Evolutionary conservation across 805 yeast genomes (phyloP).

Genomic region (Nakazawaea ishiwadae): DNA sequence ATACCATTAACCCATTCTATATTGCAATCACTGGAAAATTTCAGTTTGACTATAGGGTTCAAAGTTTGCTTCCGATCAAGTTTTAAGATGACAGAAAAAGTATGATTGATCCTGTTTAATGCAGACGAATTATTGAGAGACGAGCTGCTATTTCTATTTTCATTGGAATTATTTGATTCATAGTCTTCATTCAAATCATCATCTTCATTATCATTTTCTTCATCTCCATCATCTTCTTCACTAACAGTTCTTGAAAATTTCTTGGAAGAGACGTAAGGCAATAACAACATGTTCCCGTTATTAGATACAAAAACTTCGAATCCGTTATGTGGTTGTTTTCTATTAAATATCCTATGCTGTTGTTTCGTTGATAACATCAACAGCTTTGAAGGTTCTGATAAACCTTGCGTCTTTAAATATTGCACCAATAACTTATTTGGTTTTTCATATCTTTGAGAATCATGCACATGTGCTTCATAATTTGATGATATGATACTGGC

Average conservation of each 20-base stretch:
- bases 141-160: background rate
- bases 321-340: background rate
- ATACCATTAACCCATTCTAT: slow-evolving; percentile 40
- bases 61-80: slow-evolving; percentile 34
- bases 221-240: slow-evolving; percentile 20
- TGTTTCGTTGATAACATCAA: background rate
- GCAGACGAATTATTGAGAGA: slow-evolving; percentile 3
- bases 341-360: background rate
- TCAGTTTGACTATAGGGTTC: slow-evolving; percentile 31
- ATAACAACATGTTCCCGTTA: slow-evolving; percentile 27
- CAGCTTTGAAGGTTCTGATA: slow-evolving; percentile 7
- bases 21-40: slow-evolving; percentile 37
- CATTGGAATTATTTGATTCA: slow-evolving; percentile 13
- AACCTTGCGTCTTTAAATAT: slow-evolving; percentile 9
- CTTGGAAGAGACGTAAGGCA: slow-evolving; percentile 29
- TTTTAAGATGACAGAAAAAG: slow-evolving; percentile 47
- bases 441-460: background rate
- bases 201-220: slow-evolving; percentile 21
- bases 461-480: background rate
- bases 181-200: slow-evolving; percentile 13
- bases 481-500: slow-evolving; percentile 5
- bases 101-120: slow-evolving; percentile 35
- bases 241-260: slow-evolving; percentile 15
- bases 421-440: background rate
- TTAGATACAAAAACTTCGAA: slow-evolving; percentile 23